phyloP scores from a whole-genome alignment of 257 asterid species.

The Handroanthus guayacan region DNA sequence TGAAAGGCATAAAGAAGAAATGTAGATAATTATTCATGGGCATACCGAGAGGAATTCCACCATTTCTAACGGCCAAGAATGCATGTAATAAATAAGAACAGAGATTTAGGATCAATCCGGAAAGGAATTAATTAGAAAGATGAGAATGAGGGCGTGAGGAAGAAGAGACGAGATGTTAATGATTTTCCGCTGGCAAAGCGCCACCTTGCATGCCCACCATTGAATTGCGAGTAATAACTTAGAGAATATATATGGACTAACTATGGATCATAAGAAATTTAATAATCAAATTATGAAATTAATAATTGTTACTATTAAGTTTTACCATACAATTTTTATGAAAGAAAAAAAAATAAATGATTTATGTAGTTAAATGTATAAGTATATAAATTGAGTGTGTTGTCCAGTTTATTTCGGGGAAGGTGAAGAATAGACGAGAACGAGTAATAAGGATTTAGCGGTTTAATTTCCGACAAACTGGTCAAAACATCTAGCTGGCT shows the following conservation, averaged over 20 bases:
- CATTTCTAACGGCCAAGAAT: too few relatives aligned
- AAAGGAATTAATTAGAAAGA: too few relatives aligned
- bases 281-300: too few relatives aligned
- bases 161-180: neutral
- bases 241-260: too few relatives aligned
- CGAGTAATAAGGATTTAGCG: neutral
- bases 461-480: neutral
- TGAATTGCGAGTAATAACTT: neutral
- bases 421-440: neutral
- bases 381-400: neutral
- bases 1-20: neutral
- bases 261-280: too few relatives aligned
- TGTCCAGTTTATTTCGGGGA: neutral
- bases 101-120: too few relatives aligned
- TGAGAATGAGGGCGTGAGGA: neutral
- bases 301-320: too few relatives aligned
- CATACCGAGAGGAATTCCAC: neutral
- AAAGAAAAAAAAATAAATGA: too few relatives aligned
- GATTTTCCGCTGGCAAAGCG: slow-evolving; percentile 22
- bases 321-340: too few relatives aligned
- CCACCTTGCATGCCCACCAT: slow-evolving; percentile 36
- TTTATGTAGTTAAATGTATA: too few relatives aligned
- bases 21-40: neutral
- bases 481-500: neutral
- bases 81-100: too few relatives aligned